Conservation (phyloP, 768 basidiomycete species). For the Erythrobasidium yunnanense region DNA sequence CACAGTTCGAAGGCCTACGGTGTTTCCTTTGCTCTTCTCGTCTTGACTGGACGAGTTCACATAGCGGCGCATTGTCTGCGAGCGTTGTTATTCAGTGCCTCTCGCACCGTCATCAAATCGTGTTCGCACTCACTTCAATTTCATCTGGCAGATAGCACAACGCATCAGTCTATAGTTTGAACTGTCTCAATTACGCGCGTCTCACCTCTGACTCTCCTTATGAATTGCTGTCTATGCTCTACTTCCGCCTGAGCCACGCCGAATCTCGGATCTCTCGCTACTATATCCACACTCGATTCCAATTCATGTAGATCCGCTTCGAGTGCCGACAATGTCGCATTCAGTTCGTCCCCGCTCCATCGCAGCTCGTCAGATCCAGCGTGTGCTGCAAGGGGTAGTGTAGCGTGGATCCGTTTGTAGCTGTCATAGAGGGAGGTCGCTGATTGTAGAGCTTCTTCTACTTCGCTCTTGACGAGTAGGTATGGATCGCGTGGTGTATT, state of each 20-base stretch:
- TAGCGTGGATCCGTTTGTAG: constrained; percentile 15
- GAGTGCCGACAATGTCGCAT: not conserved
- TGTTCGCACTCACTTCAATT: not conserved
- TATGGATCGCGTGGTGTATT: too few species aligned
- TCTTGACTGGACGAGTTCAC: too few species aligned
- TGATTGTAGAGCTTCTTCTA: constrained; percentile 1
- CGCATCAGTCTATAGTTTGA: not conserved
- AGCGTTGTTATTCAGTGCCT: too few species aligned
- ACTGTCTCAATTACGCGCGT: not conserved
- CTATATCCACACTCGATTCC: constrained; percentile 8
- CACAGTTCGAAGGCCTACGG: too few species aligned
- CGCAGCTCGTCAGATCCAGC: constrained; percentile 4
- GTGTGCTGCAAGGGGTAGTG: not conserved
- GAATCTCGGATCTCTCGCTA: constrained; percentile 7
- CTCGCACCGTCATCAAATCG: not conserved
- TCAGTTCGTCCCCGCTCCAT: constrained; percentile 25
- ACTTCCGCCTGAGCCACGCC: not conserved
- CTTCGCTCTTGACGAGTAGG: not conserved
- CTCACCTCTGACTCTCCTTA: constrained; percentile 4
- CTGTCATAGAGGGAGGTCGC: not conserved
- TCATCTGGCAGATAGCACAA: not conserved
- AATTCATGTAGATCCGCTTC: constrained; percentile 18
- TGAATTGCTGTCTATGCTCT: not conserved
- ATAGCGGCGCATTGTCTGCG: too few species aligned
- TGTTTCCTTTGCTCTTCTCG: too few species aligned